phyloP scores from a whole-genome alignment of 805 yeast species.

The Kuraishia piskuri region DNA sequence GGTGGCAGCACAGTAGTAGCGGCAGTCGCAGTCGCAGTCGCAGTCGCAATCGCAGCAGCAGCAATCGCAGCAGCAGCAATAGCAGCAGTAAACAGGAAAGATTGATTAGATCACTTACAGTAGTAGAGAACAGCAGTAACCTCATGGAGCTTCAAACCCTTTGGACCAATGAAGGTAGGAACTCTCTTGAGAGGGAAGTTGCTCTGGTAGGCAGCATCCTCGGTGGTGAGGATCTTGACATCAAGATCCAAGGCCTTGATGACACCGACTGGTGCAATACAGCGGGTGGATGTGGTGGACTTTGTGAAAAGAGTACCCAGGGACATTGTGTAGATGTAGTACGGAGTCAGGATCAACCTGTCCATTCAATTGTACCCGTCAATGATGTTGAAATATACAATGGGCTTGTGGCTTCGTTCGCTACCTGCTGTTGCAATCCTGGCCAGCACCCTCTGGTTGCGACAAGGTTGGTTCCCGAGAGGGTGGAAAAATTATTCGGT shows the following conservation, averaged over 20 bases:
- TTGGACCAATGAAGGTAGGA: slow-evolving; percentile 65
- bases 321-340: slow-evolving; percentile 18
- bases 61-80: slow-evolving; percentile 1
- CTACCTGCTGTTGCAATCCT: too few relatives aligned
- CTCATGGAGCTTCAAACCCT: slow-evolving; percentile 68
- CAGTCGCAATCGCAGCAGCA: neutral
- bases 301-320: slow-evolving; percentile 21
- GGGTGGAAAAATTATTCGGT: slow-evolving; percentile 1
- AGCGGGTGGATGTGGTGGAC: slow-evolving; percentile 22
- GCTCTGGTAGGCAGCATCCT: slow-evolving; percentile 22
- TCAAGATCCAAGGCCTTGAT: slow-evolving; percentile 55
- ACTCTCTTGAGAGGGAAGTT: slow-evolving; percentile 57
- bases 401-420: too few relatives aligned
- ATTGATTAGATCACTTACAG: slow-evolving; percentile 9
- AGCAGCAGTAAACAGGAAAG: neutral
- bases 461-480: neutral
- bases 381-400: neutral
- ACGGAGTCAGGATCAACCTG: too few relatives aligned
- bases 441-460: neutral
- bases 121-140: slow-evolving; percentile 56
- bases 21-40: slow-evolving; percentile 1
- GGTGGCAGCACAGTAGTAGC: neutral
- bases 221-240: slow-evolving; percentile 27
- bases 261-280: slow-evolving; percentile 20
- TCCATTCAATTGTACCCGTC: neutral